phyloP scores from a whole-genome alignment of 148 eudicot species.

The Silene uniflora region DNA sequence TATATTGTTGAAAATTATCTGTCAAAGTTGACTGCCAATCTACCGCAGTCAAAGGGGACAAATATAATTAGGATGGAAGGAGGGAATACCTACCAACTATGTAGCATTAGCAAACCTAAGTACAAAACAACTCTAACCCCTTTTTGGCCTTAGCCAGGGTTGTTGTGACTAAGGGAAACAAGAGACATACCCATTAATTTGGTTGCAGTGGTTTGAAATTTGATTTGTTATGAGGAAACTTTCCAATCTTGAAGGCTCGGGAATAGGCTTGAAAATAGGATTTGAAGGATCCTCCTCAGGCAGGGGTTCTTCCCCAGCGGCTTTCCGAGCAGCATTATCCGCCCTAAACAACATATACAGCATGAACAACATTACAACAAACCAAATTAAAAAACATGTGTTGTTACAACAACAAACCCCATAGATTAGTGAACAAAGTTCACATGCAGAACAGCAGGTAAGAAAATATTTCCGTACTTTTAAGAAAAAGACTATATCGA shows the following conservation, averaged over 20 bases:
- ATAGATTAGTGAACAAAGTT: background rate
- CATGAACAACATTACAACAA: background rate
- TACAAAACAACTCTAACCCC: background rate
- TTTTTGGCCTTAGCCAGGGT: background rate
- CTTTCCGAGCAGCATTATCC: constrained; percentile 70
- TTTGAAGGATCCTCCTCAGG: constrained; percentile 94
- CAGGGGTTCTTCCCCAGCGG: constrained; percentile 91
- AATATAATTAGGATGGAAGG: no score
- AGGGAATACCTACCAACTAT: background rate
- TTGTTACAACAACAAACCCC: background rate
- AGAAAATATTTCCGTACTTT: no score
- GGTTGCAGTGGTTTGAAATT: constrained; percentile 88
- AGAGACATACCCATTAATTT: constrained; percentile 73
- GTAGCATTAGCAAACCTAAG: background rate
- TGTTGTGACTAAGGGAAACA: background rate
- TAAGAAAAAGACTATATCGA: no score
- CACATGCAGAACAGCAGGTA: background rate
- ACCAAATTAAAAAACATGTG: background rate
- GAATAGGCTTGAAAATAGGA: constrained; percentile 67
- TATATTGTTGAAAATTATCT: no score
- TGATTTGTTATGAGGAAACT: constrained; percentile 94
- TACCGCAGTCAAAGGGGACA: no score
- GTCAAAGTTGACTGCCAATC: no score
- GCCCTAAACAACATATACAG: constrained; percentile 38
- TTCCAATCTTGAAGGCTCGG: constrained; percentile 86